Evolutionary conservation across 148 eudicot species (phyloP).

Genomic region (Nyssa sinensis): DNA sequence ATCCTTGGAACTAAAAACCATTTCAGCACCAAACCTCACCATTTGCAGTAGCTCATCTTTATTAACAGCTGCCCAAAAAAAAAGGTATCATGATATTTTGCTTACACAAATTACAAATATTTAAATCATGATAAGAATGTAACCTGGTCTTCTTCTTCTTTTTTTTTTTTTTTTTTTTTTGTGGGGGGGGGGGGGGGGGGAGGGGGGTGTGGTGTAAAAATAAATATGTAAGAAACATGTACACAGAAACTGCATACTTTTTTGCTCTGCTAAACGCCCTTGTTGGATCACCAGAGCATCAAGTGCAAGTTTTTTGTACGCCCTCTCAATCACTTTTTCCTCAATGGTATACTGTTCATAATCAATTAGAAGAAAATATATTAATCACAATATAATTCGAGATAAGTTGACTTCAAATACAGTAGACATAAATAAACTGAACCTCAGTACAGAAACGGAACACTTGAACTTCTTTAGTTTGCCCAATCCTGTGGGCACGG

Average conservation of each 20-base stretch:
- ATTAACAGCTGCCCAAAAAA: constrained; percentile 78
- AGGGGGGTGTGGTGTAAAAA: no score
- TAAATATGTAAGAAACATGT: neutral
- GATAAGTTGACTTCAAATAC: neutral
- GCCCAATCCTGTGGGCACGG: constrained; percentile 99
- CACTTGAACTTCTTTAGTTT: constrained; percentile 98
- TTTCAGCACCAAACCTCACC: constrained; percentile 99
- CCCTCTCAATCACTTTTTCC: constrained; percentile 97
- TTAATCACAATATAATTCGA: neutral
- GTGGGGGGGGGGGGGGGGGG: no score
- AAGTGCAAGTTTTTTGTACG: constrained; percentile 97
- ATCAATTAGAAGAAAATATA: constrained; percentile 4
- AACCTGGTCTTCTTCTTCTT: no score
- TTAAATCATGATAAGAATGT: neutral
- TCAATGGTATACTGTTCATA: constrained; percentile 77
- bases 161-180: no score
- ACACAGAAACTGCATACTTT: constrained; percentile 49
- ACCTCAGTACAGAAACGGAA: constrained; percentile 99
- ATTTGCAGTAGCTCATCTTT: constrained; percentile 97
- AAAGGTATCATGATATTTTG: neutral
- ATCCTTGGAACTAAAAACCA: constrained; percentile 98
- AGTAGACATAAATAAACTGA: constrained; percentile 5
- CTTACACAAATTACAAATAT: neutral
- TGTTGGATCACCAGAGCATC: constrained; percentile 99
- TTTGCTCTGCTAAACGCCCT: constrained; percentile 96